These are phyloP conservation scores for Aspergillus taichungensis DNA, from an alignment of 495 filamentous ascomycete species.

Conservation along the genomic window DNA sequence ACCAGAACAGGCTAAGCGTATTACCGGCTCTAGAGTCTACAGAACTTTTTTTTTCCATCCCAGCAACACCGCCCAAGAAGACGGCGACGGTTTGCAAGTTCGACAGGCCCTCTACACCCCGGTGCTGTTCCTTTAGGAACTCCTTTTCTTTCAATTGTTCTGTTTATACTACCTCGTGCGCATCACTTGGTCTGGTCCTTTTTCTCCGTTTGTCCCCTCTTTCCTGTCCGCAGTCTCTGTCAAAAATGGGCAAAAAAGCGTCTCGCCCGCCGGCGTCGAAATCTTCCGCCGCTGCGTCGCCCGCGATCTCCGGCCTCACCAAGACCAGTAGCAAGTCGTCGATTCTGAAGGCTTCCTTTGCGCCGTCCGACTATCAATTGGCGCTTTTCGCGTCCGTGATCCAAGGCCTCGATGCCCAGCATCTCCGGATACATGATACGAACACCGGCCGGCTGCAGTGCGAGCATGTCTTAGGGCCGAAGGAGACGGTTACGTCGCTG, in stretches of 20 bases:
- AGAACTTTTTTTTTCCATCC: slow-evolving; percentile 42
- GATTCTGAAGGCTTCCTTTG: slow-evolving; percentile 44
- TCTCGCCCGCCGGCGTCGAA: slow-evolving; percentile 37
- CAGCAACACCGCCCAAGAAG: slow-evolving; percentile 23
- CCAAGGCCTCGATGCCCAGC: slow-evolving; percentile 50
- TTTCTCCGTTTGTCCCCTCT: slow-evolving; percentile 1
- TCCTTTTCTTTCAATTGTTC: slow-evolving; percentile 3
- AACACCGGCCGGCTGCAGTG: slow-evolving; percentile 48
- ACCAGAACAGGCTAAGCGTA: slow-evolving; percentile 27
- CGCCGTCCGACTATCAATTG: slow-evolving; percentile 46
- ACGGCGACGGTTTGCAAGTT: slow-evolving; percentile 26
- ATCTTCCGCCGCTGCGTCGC: slow-evolving; percentile 40
- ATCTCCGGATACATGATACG: slow-evolving; percentile 52
- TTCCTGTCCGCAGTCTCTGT: not conserved
- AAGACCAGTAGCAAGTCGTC: slow-evolving; percentile 38
- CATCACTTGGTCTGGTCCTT: slow-evolving; percentile 1
- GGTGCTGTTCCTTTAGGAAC: slow-evolving; percentile 17
- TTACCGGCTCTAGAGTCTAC: slow-evolving; percentile 20
- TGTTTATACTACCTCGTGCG: not conserved
- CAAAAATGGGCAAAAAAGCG: slow-evolving; percentile 45
- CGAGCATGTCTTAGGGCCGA: slow-evolving; percentile 44
- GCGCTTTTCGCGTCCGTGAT: slow-evolving; percentile 53
- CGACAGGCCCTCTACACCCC: slow-evolving; percentile 16
- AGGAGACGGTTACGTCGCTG: slow-evolving; percentile 45
- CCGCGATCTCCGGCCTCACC: slow-evolving; percentile 27